phyloP scores from a whole-genome alignment of 257 asterid species.

The Anisodus tanguticus region DNA sequence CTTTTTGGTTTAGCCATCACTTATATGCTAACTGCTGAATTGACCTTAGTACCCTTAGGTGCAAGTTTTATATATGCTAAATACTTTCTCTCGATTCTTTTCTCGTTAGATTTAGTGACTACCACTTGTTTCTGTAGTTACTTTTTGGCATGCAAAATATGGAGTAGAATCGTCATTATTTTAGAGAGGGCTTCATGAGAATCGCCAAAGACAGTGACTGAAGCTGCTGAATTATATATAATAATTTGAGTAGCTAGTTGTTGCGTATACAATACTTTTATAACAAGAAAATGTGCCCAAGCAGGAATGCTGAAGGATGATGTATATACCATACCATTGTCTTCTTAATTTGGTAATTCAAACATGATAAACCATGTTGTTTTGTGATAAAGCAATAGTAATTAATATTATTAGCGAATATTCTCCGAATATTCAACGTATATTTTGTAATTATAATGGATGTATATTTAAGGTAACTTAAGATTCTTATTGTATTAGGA shows the following conservation, averaged over 20 bases:
- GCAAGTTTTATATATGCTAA: not conserved
- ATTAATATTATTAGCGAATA: too few relatives aligned
- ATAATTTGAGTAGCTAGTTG: conserved; percentile 27
- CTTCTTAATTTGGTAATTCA: not conserved
- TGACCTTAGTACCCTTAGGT: not conserved
- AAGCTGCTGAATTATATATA: conserved; percentile 30
- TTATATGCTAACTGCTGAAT: not conserved
- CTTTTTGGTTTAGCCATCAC: not conserved
- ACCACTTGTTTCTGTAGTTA: not conserved
- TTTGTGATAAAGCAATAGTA: not conserved
- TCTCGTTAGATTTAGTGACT: not conserved
- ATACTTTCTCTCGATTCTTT: not conserved
- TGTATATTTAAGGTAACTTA: too few relatives aligned
- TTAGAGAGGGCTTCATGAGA: not conserved
- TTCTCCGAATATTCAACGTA: too few relatives aligned
- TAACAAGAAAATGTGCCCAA: not conserved
- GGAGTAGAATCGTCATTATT: conserved; percentile 8
- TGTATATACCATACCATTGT: not conserved
- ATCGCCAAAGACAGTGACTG: conserved; percentile 28
- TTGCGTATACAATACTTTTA: conserved; percentile 15
- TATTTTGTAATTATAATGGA: too few relatives aligned
- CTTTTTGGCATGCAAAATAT: not conserved
- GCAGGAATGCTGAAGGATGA: not conserved
- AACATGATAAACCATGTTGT: not conserved
- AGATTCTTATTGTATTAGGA: too few relatives aligned